phyloP scores from a whole-genome alignment of 768 basidiomycete species.

The Tulasnella sp. region DNA sequence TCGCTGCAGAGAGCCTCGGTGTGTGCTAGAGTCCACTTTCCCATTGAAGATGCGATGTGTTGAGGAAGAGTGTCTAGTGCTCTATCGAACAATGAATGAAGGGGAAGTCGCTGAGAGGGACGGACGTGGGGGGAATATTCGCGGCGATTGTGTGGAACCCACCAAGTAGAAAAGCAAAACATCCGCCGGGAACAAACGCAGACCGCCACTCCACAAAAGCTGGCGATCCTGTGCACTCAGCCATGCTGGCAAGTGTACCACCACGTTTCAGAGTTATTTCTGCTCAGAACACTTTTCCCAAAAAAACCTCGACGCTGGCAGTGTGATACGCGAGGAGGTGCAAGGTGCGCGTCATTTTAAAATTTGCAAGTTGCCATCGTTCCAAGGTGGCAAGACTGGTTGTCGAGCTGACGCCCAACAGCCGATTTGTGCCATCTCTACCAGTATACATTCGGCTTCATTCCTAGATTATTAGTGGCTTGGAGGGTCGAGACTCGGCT shows the following conservation, averaged over 20 bases:
- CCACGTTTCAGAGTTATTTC: not conserved
- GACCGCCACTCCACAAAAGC: not conserved
- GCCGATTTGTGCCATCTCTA: no score
- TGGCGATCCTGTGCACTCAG: not conserved
- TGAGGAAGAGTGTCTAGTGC: not conserved
- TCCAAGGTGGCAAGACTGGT: not conserved
- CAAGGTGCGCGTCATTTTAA: not conserved
- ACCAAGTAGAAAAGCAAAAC: not conserved
- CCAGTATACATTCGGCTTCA: not conserved
- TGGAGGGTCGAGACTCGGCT: not conserved
- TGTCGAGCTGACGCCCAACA: no score
- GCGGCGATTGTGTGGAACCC: not conserved
- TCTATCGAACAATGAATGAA: not conserved
- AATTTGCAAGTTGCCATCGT: not conserved
- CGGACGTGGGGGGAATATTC: slow-evolving; percentile 1
- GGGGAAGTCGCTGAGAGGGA: slow-evolving; percentile 7
- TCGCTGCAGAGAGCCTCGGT: slow-evolving; percentile 14
- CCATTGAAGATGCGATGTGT: not conserved
- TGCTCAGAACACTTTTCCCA: not conserved
- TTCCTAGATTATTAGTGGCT: not conserved
- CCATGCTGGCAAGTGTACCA: not conserved
- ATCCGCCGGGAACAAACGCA: not conserved
- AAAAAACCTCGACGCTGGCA: no score
- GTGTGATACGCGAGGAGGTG: not conserved
- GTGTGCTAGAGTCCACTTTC: slow-evolving; percentile 12